A percentile compares a stretch with the other conserved stretches of the same genome.
Evolutionary conservation across 2,329 filamentous ascomycete species (phyloP).

Genomic region (Botrytis sinoallii): DNA sequence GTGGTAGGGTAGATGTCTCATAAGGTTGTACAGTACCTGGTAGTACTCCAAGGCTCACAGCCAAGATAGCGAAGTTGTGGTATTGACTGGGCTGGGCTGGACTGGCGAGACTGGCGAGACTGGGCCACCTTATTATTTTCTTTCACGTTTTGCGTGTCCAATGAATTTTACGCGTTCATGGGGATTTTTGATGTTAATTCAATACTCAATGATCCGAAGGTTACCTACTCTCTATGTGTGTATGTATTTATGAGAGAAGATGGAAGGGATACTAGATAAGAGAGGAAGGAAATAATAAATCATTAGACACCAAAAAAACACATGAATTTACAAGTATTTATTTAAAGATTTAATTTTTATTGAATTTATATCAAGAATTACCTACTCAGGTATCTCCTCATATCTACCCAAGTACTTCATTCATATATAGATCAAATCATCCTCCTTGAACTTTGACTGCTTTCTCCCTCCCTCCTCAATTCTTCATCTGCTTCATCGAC

Average conservation of each 20-base stretch:
- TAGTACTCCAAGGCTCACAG: background rate
- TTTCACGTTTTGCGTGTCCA: conserved; percentile 5
- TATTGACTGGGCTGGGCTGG: background rate
- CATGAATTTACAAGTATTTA: background rate
- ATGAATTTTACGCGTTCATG: background rate
- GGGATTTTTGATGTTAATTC: background rate
- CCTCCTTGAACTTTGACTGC: background rate
- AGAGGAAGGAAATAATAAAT: background rate
- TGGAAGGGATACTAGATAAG: background rate
- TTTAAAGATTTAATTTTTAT: background rate
- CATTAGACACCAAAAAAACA: too few species aligned
- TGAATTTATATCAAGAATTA: background rate
- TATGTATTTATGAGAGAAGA: background rate
- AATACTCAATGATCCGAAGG: background rate
- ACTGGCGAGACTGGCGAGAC: too few species aligned
- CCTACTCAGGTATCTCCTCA: background rate
- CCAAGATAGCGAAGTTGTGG: background rate
- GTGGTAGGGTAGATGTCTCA: conserved; percentile 2
- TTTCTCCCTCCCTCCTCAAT: background rate
- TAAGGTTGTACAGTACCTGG: background rate
- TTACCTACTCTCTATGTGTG: too few species aligned
- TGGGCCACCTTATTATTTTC: background rate
- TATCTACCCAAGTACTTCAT: too few species aligned
- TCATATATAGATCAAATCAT: background rate
- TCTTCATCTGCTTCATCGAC: background rate